Evolutionary conservation across 2,329 filamentous ascomycete genomes (phyloP), one percentile per base, ranked within the genome.

Genomic region (Pezicula neosporulosa): DNA sequence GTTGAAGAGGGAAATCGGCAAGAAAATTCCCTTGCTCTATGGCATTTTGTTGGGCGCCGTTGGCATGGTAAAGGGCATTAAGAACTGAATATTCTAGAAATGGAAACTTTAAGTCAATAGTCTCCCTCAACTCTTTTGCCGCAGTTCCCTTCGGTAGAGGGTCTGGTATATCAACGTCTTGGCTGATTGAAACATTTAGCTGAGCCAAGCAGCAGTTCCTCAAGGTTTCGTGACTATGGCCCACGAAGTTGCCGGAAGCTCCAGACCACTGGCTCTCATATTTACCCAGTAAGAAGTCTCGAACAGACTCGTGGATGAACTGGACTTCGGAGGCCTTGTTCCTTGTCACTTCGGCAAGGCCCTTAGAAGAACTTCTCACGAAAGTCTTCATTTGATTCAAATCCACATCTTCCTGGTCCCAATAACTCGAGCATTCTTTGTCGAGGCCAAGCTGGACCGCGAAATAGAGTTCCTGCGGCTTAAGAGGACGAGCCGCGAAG

Each of bases 61-160:
- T 59, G 9, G 74, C 67, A 50, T 78, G 75, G 44, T 60, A 52
- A 15, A 78, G 59, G 9, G 76, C 38, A 48, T 73, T 65, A 5
- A 61, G 54, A 15, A 68, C 60, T 16, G 75, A 69, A 57, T 80
- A 79, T 45, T 71, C 54, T 6, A 82, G 62, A 43, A 82, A 77
- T 1, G 76, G 72, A 48, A 68, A 74, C 12, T 54, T 56, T 2
- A 46, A 6, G 27, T 18, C 51, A 10, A 60, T 56, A 33, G 30
- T 44, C 45, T 60, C 18, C 41, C 64, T 61, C 30, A 66, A 51
- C 8, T 44, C n/a, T 57, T 18, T 51, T 41, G 52, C 49, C 44
- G 61, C 27, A 56, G 47, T 27, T 10, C 39, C 48, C 24, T 30
- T 1, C n/a, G 54, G 51, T 42, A 57, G n/a, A 48, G 49, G 49